These are phyloP conservation scores for Platanus orientalis DNA, from an alignment of 164 flowering plant species.

Conservation along the genomic window DNA sequence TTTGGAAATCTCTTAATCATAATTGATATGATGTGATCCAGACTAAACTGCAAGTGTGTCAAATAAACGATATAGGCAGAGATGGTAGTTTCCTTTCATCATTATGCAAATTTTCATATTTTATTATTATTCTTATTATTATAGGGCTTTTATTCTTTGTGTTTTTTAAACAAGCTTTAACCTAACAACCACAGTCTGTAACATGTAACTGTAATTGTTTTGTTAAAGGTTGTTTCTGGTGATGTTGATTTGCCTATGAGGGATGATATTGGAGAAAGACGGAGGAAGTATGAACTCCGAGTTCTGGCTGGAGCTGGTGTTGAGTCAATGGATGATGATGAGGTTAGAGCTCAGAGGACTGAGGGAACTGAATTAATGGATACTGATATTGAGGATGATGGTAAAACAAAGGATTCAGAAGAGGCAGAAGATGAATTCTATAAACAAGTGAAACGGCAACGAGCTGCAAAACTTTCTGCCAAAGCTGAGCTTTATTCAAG, in stretches of 20 bases:
- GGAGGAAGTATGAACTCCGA: conserved; percentile 73
- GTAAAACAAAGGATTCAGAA: conserved; percentile 13
- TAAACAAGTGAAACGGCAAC: conserved; percentile 44
- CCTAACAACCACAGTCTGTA: neutral
- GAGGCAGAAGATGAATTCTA: conserved; percentile 73
- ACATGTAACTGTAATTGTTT: neutral
- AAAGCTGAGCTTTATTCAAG: conserved; percentile 59
- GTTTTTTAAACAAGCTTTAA: neutral
- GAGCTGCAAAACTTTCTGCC: conserved; percentile 55
- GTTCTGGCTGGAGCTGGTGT: conserved; percentile 72
- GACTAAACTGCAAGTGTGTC: too few species aligned
- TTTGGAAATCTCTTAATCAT: too few species aligned
- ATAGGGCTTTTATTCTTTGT: neutral
- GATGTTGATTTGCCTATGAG: conserved; percentile 86
- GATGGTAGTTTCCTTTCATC: too few species aligned
- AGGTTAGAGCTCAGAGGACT: conserved; percentile 6
- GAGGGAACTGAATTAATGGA: conserved; percentile 26
- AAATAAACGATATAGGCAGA: too few species aligned
- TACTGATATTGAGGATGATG: conserved; percentile 25
- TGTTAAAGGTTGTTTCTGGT: conserved; percentile 63
- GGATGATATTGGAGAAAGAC: conserved; percentile 92
- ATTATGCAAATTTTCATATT: neutral
- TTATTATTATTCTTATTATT: too few species aligned
- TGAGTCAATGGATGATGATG: conserved; percentile 40
- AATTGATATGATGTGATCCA: too few species aligned